Conservation (phyloP, 306 rosid genomes). For the Morella rubra region DNA sequence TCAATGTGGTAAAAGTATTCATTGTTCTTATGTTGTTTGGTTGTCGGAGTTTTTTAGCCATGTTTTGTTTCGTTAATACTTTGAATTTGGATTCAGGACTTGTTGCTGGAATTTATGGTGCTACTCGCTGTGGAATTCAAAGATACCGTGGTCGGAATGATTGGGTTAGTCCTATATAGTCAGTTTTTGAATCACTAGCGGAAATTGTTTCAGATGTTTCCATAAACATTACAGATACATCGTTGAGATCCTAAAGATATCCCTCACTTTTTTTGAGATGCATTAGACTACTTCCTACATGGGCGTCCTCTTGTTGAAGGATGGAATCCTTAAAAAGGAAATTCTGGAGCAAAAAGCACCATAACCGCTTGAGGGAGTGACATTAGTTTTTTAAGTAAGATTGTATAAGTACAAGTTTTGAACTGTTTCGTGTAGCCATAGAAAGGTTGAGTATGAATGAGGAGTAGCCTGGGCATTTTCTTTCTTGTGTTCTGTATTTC, state of each 20-base stretch:
- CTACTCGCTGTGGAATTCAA: slow-evolving; percentile 66
- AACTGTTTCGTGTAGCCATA: not conserved
- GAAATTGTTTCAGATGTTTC: not conserved
- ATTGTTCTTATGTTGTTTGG: not conserved
- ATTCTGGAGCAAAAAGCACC: not conserved
- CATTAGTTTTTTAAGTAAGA: not conserved
- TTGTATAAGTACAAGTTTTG: not conserved
- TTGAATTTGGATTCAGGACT: slow-evolving; percentile 48
- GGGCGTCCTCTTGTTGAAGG: not conserved
- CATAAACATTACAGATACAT: not conserved
- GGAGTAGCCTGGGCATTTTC: not conserved
- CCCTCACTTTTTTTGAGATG: not conserved
- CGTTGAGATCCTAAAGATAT: not conserved
- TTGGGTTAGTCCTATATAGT: slow-evolving; percentile 58
- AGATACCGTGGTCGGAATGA: slow-evolving; percentile 61
- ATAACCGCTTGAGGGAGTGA: not conserved
- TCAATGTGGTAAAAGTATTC: slow-evolving; percentile 62
- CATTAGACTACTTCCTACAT: not conserved
- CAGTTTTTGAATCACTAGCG: not conserved
- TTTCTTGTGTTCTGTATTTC: not conserved
- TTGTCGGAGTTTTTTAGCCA: not conserved
- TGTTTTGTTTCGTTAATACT: slow-evolving; percentile 29
- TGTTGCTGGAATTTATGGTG: slow-evolving; percentile 57
- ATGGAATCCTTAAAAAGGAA: not conserved
- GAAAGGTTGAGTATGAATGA: not conserved